phyloP scores from a whole-genome alignment of 2,329 filamentous ascomycete genomes.

The Colletotrichum musae region DNA sequence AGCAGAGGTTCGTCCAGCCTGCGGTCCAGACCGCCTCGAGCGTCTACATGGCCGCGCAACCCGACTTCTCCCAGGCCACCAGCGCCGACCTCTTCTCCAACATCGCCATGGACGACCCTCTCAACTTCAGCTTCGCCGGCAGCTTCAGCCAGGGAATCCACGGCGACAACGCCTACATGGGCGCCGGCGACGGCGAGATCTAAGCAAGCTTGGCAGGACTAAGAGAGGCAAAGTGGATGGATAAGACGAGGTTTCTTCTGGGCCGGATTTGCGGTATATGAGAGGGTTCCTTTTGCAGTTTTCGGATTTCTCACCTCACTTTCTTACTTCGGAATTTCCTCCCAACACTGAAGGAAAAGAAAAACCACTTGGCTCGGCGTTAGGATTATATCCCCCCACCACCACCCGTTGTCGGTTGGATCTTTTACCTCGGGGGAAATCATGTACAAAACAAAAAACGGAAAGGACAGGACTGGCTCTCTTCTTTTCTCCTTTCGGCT shows the following conservation, averaged over 20 bases:
- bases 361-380: conserved; percentile 13
- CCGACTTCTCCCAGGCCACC: conserved; percentile 27
- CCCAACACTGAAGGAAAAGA: not conserved
- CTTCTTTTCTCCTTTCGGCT: not conserved
- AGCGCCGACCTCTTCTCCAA: conserved; percentile 7
- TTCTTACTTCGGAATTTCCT: conserved; percentile 2
- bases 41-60: not conserved
- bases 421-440: conserved; percentile 1
- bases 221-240: not conserved
- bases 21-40: not conserved
- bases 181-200: conserved; percentile 54
- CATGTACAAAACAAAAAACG: conserved; percentile 30
- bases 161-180: conserved; percentile 42
- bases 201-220: conserved; percentile 39
- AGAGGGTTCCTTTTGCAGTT: too few relatives aligned
- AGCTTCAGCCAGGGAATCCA: not conserved
- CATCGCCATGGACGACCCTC: not conserved
- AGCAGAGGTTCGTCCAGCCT: conserved; percentile 5
- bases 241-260: not conserved
- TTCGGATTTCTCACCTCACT: too few relatives aligned
- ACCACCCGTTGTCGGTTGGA: conserved; percentile 1
- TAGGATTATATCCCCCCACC: conserved; percentile 1
- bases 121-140: conserved; percentile 23
- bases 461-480: conserved; percentile 7
- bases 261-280: conserved; percentile 7